Percentiles rank a stretch among this genome's conserved stretches.
Evolutionary conservation across 2,329 filamentous ascomycete species (phyloP).

Genomic region (Stagonosporopsis cucurbitacearum): DNA sequence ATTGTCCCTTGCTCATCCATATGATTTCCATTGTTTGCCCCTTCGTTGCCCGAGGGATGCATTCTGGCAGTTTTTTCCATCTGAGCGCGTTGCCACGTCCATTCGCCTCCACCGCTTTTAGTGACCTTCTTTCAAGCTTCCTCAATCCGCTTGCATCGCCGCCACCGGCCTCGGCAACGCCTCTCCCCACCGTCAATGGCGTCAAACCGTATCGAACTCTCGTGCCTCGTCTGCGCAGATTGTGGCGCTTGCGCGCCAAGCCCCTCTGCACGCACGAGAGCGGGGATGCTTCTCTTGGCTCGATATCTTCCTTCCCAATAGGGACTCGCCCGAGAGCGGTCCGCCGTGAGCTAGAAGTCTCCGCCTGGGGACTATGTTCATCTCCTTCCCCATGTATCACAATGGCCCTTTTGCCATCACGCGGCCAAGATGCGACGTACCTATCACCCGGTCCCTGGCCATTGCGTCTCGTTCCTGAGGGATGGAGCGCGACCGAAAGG

Average conservation of each 20-base stretch:
- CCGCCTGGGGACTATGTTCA: constrained; percentile 23
- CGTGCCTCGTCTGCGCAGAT: constrained; percentile 16
- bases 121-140: constrained; percentile 9
- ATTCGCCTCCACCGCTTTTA: neutral
- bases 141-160: neutral
- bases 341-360: constrained; percentile 18
- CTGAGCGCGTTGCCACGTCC: neutral
- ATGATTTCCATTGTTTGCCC: neutral
- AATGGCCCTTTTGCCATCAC: constrained; percentile 17
- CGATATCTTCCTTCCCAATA: constrained; percentile 36
- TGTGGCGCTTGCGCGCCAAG: constrained; percentile 24
- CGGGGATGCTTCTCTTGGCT: constrained; percentile 22
- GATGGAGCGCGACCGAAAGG: constrained; percentile 10
- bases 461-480: constrained; percentile 26
- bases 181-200: neutral
- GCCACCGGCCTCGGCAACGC: constrained; percentile 13
- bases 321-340: constrained; percentile 19
- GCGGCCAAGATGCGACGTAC: constrained; percentile 29
- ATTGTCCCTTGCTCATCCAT: neutral
- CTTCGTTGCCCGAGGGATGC: constrained; percentile 1
- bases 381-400: constrained; percentile 34
- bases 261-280: constrained; percentile 8
- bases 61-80: neutral
- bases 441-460: constrained; percentile 21
- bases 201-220: constrained; percentile 2